These are phyloP conservation scores for Candida germanica DNA, from an alignment of 805 yeast genomes.

Conservation along the genomic window DNA sequence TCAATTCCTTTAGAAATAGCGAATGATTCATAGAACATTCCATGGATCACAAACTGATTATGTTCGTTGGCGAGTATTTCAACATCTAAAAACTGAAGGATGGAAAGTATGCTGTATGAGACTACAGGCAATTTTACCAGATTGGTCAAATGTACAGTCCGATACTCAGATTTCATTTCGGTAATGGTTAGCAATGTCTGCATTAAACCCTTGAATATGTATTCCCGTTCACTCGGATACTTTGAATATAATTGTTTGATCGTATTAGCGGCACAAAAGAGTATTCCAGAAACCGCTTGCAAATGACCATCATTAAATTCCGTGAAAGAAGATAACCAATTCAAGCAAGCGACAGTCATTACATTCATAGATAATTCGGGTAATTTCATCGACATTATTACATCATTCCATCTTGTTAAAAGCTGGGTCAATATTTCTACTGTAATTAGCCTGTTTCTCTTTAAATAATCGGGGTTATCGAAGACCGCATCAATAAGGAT, in stretches of 20 bases:
- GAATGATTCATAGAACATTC: neutral
- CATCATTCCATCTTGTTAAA: too few species aligned
- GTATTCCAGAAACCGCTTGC: neutral
- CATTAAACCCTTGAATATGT: slow-evolving; percentile 4
- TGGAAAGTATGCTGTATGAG: slow-evolving; percentile 4
- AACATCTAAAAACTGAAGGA: slow-evolving; percentile 3
- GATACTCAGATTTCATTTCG: slow-evolving; percentile 2
- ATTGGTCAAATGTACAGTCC: neutral
- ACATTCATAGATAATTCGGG: slow-evolving; percentile 2
- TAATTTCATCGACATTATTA: neutral
- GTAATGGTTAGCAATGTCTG: neutral
- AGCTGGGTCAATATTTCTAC: too few species aligned
- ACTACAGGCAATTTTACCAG: slow-evolving; percentile 1
- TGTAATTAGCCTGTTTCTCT: too few species aligned
- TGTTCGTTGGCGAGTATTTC: neutral
- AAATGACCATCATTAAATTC: neutral
- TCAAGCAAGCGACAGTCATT: slow-evolving; percentile 2
- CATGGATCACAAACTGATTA: neutral
- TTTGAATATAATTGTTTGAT: slow-evolving; percentile 5
- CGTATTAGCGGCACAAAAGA: slow-evolving; percentile 1
- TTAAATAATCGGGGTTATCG: slow-evolving; percentile 1
- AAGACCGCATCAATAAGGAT: neutral
- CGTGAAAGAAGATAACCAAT: slow-evolving; percentile 1
- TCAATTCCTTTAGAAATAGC: neutral
- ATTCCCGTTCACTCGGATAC: slow-evolving; percentile 8